phyloP scores from a whole-genome alignment of 345 rosid species.

The Passiflora organensis region DNA sequence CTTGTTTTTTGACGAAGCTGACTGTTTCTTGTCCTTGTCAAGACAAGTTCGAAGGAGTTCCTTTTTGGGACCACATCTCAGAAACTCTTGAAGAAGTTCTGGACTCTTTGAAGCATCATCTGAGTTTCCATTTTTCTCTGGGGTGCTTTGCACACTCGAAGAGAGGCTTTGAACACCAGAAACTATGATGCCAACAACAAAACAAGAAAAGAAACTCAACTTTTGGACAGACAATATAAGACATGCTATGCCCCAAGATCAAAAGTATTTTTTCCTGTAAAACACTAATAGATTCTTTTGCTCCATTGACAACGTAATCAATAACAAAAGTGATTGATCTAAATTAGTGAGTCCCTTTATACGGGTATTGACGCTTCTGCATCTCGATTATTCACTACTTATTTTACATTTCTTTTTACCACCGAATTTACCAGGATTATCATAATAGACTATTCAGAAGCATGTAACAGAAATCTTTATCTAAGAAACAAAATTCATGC shows the following conservation, averaged over 20 bases:
- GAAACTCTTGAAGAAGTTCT: constrained; percentile 54
- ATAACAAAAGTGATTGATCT: too few relatives aligned
- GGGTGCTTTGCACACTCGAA: constrained; percentile 57
- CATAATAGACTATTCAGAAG: too few relatives aligned
- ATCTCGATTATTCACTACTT: too few relatives aligned
- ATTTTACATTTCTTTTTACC: too few relatives aligned
- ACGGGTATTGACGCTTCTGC: too few relatives aligned
- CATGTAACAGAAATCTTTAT: too few relatives aligned
- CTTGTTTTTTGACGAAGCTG: constrained; percentile 58
- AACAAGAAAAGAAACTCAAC: not conserved
- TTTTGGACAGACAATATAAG: not conserved
- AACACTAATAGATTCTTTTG: too few relatives aligned
- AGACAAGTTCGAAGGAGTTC: constrained; percentile 45
- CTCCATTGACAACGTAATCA: too few relatives aligned
- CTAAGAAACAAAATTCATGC: too few relatives aligned
- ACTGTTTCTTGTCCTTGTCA: constrained; percentile 46
- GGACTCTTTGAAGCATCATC: constrained; percentile 58
- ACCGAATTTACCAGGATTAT: too few relatives aligned
- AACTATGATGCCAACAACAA: constrained; percentile 21
- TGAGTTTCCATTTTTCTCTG: constrained; percentile 49
- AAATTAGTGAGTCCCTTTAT: too few relatives aligned
- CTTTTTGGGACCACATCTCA: constrained; percentile 48
- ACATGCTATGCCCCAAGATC: not conserved
- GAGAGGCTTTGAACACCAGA: constrained; percentile 55
- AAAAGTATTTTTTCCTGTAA: too few relatives aligned